These are phyloP conservation scores for Aspergillus novoparasiticus DNA, from an alignment of 2,329 filamentous ascomycete genomes.

Conservation along the genomic window DNA sequence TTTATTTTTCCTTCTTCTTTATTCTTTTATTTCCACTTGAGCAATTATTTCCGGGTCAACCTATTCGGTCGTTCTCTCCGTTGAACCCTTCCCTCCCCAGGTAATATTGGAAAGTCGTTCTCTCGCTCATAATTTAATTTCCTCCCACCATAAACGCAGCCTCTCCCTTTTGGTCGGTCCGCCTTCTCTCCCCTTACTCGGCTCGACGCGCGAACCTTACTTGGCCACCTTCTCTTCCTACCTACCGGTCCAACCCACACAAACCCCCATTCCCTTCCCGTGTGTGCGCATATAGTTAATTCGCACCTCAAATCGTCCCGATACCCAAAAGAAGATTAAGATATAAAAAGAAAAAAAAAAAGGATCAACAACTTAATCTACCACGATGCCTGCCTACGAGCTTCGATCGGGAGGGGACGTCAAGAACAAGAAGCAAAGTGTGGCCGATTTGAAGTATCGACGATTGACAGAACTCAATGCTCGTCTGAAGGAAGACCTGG, in stretches of 20 bases:
- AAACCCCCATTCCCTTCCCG: conserved; percentile 5
- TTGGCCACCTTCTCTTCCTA: neutral
- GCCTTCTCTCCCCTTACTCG: conserved; percentile 7
- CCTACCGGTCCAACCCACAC: neutral
- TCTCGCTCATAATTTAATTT: conserved; percentile 6
- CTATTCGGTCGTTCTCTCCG: conserved; percentile 13
- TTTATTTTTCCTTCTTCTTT: conserved; percentile 17
- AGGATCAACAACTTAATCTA: neutral
- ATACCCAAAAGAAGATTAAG: neutral
- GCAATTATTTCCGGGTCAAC: conserved; percentile 1
- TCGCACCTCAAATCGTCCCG: conserved; percentile 2
- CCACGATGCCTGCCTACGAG: conserved; percentile 64
- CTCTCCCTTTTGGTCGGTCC: conserved; percentile 10
- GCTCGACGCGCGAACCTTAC: conserved; percentile 15
- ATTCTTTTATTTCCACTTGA: conserved; percentile 17
- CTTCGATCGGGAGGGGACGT: conserved; percentile 66
- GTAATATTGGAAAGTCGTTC: neutral
- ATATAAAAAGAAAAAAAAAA: neutral
- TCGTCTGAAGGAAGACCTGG: conserved; percentile 91
- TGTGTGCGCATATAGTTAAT: conserved; percentile 36
- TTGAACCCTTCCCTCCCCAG: neutral
- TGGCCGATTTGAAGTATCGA: conserved; percentile 96
- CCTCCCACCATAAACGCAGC: conserved; percentile 1
- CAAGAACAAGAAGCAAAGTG: conserved; percentile 97
- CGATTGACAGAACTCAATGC: conserved; percentile 96